Evolutionary conservation across 257 asterid genomes (phyloP).

Genomic region (Jacaranda mimosifolia): DNA sequence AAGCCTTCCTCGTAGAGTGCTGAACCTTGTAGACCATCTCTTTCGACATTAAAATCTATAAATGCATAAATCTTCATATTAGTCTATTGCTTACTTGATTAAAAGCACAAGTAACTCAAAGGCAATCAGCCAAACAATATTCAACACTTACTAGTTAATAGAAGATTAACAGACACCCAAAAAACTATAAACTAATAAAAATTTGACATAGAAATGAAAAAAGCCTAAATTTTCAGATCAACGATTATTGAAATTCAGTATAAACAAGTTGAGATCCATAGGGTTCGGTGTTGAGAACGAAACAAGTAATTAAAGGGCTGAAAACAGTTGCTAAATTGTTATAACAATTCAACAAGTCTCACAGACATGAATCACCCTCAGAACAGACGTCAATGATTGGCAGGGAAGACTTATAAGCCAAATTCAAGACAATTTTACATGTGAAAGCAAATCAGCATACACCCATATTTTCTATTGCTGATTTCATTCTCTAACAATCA

Average conservation of each 20-base stretch:
- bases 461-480: not conserved
- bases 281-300: not conserved
- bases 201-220: not conserved
- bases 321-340: not conserved
- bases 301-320: not conserved
- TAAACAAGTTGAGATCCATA: not conserved
- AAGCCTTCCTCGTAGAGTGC: conserved; percentile 62
- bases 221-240: not conserved
- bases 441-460: not conserved
- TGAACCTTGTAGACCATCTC: conserved; percentile 62
- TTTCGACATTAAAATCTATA: conserved; percentile 64
- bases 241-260: not conserved
- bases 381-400: not conserved
- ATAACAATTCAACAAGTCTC: not conserved
- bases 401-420: not conserved
- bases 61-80: conserved; percentile 16
- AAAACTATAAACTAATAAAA: not conserved
- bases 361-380: not conserved
- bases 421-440: conserved; percentile 10
- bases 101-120: not conserved
- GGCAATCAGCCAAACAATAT: not conserved
- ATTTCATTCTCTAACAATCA: not conserved
- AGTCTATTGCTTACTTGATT: not conserved
- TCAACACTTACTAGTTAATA: not conserved
- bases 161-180: not conserved